Conservation (phyloP, 306 rosid genomes). For the Senna siamea region DNA sequence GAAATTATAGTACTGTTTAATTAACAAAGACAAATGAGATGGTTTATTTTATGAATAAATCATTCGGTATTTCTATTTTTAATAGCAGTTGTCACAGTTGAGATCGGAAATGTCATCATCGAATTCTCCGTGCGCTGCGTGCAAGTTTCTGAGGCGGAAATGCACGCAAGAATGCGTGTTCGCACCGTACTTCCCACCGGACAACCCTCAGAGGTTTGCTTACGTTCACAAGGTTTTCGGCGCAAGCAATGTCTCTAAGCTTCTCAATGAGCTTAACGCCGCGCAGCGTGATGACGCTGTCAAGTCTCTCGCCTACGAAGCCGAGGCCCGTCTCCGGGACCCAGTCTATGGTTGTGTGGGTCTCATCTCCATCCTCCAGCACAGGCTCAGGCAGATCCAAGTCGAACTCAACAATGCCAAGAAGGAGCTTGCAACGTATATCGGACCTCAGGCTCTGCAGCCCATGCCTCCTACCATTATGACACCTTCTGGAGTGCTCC, state of each 20-base stretch:
- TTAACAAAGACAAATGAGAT: not conserved
- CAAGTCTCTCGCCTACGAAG: conserved; percentile 85
- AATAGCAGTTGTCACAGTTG: conserved; percentile 21
- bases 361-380: conserved; percentile 84
- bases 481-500: conserved; percentile 26
- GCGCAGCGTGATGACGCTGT: conserved; percentile 86
- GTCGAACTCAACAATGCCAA: conserved; percentile 64
- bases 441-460: conserved; percentile 73
- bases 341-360: conserved; percentile 97
- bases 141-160: conserved; percentile 75
- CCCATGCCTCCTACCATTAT: conserved; percentile 47
- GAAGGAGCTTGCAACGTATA: conserved; percentile 71
- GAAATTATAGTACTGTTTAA: not conserved
- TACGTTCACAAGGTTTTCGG: conserved; percentile 91
- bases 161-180: conserved; percentile 95
- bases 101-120: conserved; percentile 52
- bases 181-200: conserved; percentile 97
- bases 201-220: conserved; percentile 80
- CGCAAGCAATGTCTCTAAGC: conserved; percentile 87
- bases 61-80: not conserved
- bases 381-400: conserved; percentile 61
- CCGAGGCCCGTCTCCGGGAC: conserved; percentile 83
- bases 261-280: conserved; percentile 73
- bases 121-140: conserved; percentile 93
- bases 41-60: not conserved